Conservation (phyloP, 352 stramenopile genomes). For the Phytophthora agathidicida region DNA sequence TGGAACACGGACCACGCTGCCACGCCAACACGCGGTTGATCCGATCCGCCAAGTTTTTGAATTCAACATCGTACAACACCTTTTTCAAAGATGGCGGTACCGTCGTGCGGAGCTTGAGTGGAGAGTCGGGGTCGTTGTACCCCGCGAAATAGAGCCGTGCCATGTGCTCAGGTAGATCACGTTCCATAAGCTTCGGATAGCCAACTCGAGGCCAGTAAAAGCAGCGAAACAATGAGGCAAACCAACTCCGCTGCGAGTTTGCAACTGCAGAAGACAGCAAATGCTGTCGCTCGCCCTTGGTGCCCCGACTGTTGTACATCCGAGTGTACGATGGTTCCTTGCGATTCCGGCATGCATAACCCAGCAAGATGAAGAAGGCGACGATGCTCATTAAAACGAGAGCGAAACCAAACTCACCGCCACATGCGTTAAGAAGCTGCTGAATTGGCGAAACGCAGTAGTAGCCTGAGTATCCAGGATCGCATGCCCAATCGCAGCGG, state of each 20-base stretch:
- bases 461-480: slow-evolving; percentile 78
- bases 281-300: slow-evolving; percentile 68
- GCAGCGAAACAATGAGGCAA: slow-evolving; percentile 61
- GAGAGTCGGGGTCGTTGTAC: slow-evolving; percentile 65
- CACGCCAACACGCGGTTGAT: slow-evolving; percentile 72
- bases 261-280: slow-evolving; percentile 63
- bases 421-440: slow-evolving; percentile 77
- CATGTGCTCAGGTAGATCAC: slow-evolving; percentile 85
- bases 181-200: slow-evolving; percentile 82
- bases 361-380: slow-evolving; percentile 72
- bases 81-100: slow-evolving; percentile 63
- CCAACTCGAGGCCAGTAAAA: slow-evolving; percentile 79
- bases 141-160: slow-evolving; percentile 75
- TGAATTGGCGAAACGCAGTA: slow-evolving; percentile 78
- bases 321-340: slow-evolving; percentile 69
- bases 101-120: slow-evolving; percentile 62
- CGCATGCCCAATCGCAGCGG: slow-evolving; percentile 72
- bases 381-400: slow-evolving; percentile 73
- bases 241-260: slow-evolving; percentile 60
- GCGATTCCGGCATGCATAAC: slow-evolving; percentile 70
- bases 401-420: slow-evolving; percentile 74
- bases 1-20: slow-evolving; percentile 50
- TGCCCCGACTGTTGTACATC: slow-evolving; percentile 52
- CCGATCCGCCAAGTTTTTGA: slow-evolving; percentile 60
- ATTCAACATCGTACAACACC: slow-evolving; percentile 75